phyloP scores from a whole-genome alignment of 2,329 filamentous ascomycete species.

The Nothomitra cinnamomea region DNA sequence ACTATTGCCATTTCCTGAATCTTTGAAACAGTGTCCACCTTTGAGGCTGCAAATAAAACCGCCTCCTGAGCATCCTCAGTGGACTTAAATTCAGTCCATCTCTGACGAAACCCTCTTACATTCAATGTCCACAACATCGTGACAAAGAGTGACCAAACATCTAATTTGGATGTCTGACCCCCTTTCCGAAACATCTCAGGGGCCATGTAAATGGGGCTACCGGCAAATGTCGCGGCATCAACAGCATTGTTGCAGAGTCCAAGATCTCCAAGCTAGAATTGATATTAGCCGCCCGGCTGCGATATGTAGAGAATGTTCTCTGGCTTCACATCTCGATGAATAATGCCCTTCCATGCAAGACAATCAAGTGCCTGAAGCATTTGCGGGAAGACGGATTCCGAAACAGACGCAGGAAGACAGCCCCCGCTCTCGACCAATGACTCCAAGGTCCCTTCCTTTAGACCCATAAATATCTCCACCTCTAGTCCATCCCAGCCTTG shows the following conservation, averaged over 20 bases:
- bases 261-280: slow-evolving; percentile 14
- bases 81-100: not conserved
- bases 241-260: slow-evolving; percentile 9
- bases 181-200: slow-evolving; percentile 10
- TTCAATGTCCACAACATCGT: slow-evolving; percentile 13
- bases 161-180: slow-evolving; percentile 12
- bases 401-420: not conserved
- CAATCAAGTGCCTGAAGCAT: slow-evolving; percentile 40
- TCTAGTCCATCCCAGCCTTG: slow-evolving; percentile 3
- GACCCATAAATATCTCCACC: slow-evolving; percentile 8
- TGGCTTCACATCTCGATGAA: slow-evolving; percentile 45
- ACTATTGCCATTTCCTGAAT: not conserved
- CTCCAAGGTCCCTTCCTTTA: slow-evolving; percentile 6
- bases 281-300: slow-evolving; percentile 4
- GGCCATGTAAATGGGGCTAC: slow-evolving; percentile 11
- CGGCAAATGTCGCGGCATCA: slow-evolving; percentile 6
- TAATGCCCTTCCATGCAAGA: slow-evolving; percentile 35
- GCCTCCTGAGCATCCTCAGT: not conserved
- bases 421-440: not conserved
- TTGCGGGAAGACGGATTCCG: slow-evolving; percentile 22
- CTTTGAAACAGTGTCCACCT: not conserved
- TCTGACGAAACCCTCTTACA: slow-evolving; percentile 6
- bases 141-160: slow-evolving; percentile 16
- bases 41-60: not conserved
- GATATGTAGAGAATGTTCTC: slow-evolving; percentile 35